phyloP scores from a whole-genome alignment of 2,329 filamentous ascomycete species.

The Gyromitra esculenta region DNA sequence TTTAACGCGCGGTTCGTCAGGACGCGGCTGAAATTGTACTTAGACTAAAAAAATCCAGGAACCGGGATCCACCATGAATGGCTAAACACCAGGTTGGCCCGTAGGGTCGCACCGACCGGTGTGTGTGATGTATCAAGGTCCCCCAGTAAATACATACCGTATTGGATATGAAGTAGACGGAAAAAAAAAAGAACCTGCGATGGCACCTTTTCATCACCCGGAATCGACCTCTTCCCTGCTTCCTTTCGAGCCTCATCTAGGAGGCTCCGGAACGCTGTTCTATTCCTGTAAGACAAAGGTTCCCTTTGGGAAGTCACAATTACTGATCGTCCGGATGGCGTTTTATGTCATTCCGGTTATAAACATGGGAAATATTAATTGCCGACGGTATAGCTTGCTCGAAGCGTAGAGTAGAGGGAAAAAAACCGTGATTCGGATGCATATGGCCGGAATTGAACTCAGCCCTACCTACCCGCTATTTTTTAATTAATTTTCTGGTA shows the following conservation, averaged over 20 bases:
- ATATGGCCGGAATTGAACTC: slow-evolving; percentile 9
- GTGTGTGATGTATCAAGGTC: slow-evolving; percentile 33
- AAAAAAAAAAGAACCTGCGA: slow-evolving; percentile 14
- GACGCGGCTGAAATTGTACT: slow-evolving; percentile 32
- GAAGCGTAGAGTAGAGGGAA: background rate
- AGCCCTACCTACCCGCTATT: slow-evolving; percentile 15
- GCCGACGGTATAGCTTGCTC: slow-evolving; percentile 21
- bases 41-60: slow-evolving; percentile 38
- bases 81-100: slow-evolving; percentile 36
- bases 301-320: slow-evolving; percentile 1
- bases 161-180: background rate
- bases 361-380: slow-evolving; percentile 29
- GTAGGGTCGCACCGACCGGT: slow-evolving; percentile 21
- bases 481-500: background rate
- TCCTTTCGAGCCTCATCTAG: slow-evolving; percentile 22
- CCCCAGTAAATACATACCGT: slow-evolving; percentile 1
- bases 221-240: slow-evolving; percentile 20
- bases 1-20: slow-evolving; percentile 29
- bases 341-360: slow-evolving; percentile 25
- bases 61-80: slow-evolving; percentile 34
- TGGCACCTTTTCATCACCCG: slow-evolving; percentile 36
- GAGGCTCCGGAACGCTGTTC: background rate
- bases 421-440: slow-evolving; percentile 6
- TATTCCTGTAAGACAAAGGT: background rate
- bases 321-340: slow-evolving; percentile 14